Conservation (phyloP, 2,329 filamentous ascomycete species). For the Colletotrichum acutatum region DNA sequence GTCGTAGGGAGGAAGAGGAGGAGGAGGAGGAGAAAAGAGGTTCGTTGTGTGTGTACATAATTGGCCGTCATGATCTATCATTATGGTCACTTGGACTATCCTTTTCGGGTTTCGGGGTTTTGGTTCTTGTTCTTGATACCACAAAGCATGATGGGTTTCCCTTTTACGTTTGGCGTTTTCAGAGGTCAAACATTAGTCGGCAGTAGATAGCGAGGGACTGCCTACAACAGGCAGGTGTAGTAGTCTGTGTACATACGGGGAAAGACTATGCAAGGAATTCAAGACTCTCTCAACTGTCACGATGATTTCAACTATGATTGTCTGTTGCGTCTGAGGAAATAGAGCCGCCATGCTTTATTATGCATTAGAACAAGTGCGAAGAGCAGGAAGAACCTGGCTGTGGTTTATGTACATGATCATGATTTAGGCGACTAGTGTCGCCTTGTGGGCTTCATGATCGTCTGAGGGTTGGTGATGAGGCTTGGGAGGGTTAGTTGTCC, state of each 20-base stretch:
- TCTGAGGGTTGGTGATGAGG: slow-evolving; percentile 13
- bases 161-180: not conserved
- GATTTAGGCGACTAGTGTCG: not conserved
- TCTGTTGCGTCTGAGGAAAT: too few relatives aligned
- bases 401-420: not conserved
- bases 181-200: not conserved
- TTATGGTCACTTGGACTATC: not conserved
- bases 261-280: not conserved
- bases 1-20: not conserved
- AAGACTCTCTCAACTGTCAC: not conserved
- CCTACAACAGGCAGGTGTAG: too few relatives aligned
- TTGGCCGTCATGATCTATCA: not conserved
- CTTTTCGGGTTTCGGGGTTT: not conserved
- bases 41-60: not conserved
- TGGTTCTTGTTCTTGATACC: slow-evolving; percentile 1
- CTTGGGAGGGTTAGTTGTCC: not conserved
- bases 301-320: too few relatives aligned
- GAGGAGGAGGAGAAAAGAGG: not conserved
- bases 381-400: not conserved
- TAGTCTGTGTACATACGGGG: not conserved
- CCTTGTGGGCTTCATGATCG: slow-evolving; percentile 38
- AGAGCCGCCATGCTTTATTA: not conserved
- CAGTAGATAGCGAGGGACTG: not conserved
- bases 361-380: not conserved
- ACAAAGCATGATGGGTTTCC: not conserved